phyloP scores from a whole-genome alignment of 169 alveolate genomes.

The Neospora caninum region DNA sequence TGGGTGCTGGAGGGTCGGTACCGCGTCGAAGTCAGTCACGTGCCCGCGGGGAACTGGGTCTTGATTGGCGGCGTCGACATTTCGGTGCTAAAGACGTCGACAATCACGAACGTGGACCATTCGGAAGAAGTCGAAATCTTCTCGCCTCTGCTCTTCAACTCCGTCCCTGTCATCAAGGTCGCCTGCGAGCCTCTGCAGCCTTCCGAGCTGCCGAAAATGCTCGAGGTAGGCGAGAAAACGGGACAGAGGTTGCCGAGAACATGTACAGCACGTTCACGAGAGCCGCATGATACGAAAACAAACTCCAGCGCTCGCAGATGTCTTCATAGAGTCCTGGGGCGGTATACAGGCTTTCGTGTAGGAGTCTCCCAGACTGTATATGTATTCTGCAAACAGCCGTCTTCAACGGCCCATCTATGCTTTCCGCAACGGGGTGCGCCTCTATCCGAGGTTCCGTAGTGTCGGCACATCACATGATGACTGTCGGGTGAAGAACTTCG shows the following conservation, averaged over 20 bases:
- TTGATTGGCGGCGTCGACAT: slow-evolving; percentile 96
- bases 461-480: neutral
- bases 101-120: slow-evolving; percentile 84
- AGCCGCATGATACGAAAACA: too few relatives aligned
- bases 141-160: slow-evolving; percentile 82
- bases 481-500: too few relatives aligned
- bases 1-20: slow-evolving; percentile 95
- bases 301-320: too few relatives aligned
- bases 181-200: slow-evolving; percentile 99
- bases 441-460: too few relatives aligned
- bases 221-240: slow-evolving; percentile 73
- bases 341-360: too few relatives aligned
- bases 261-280: too few relatives aligned
- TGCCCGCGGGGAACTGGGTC: slow-evolving; percentile 75
- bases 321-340: too few relatives aligned
- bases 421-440: too few relatives aligned
- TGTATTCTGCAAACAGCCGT: too few relatives aligned
- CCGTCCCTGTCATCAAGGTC: slow-evolving; percentile 70
- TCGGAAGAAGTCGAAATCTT: slow-evolving; percentile 85
- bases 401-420: too few relatives aligned
- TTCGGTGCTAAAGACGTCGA: slow-evolving; percentile 89
- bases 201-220: slow-evolving; percentile 98
- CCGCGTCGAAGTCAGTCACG: slow-evolving; percentile 82
- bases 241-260: neutral
- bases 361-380: too few relatives aligned